Conservation (phyloP, 345 rosid species). For the Viola odorata region DNA sequence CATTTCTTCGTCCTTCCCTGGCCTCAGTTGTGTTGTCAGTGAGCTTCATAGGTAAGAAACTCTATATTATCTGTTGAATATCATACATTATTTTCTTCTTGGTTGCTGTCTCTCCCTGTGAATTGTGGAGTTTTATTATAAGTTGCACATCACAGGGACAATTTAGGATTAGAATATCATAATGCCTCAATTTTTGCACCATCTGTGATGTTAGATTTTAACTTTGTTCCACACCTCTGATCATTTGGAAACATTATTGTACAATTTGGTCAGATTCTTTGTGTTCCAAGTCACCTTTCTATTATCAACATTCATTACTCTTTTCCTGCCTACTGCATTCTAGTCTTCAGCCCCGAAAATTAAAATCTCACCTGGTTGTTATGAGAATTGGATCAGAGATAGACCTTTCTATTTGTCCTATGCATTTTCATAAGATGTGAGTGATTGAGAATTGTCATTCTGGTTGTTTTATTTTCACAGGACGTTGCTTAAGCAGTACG, state of each 20-base stretch:
- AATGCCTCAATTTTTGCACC: neutral
- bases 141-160: neutral
- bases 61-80: neutral
- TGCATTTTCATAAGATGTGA: neutral
- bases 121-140: neutral
- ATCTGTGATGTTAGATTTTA: neutral
- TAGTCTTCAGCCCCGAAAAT: too few relatives aligned
- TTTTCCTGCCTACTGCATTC: neutral
- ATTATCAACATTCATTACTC: neutral
- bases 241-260: neutral
- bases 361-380: too few relatives aligned
- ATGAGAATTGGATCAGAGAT: neutral
- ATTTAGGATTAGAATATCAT: neutral
- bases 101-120: neutral
- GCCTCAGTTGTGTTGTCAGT: constrained; percentile 68
- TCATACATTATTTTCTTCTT: neutral
- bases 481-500: constrained; percentile 59
- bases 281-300: neutral
- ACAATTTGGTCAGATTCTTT: neutral
- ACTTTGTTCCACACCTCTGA: constrained; percentile 1
- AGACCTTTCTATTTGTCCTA: neutral
- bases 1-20: constrained; percentile 76
- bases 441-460: constrained; percentile 3
- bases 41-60: constrained; percentile 72
- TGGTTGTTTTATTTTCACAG: constrained; percentile 34